Base-by-base conservation (phyloP, 169 alveolate species). In the Neospora caninum region DNA sequence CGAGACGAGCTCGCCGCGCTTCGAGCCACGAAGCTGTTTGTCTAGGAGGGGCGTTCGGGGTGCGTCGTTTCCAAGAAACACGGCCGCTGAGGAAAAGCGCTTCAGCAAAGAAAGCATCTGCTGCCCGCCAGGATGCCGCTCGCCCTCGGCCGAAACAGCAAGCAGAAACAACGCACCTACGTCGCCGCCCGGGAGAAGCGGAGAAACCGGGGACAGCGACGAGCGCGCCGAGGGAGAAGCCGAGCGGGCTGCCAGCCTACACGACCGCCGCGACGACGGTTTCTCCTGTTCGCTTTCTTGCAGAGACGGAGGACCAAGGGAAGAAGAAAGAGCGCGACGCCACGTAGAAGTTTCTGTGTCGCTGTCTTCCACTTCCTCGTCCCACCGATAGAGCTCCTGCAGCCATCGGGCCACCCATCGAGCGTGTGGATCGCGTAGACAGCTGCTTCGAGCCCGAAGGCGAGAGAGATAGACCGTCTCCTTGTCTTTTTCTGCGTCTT, bases 361-460 rank as follows among this genome's bases (percentile, higher is more conserved):
- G 45, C 86, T 78, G 39, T n/a, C 86, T n/a, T 78, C 86, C 39
- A 78, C 45, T n/a, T 78, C 86, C n/a, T 78, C 86, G 45, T 78
- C 86, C 86, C 86, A 78, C n/a, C 45, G 86, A n/a, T 36, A 78
- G 39, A 78, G 86, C 86, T 78, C 86, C 45, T 78, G 86, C n/a
- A n/a, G 45, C 86, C 86, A 78, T 10, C 45, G 86, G 2, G 86
- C 86, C 20, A 78, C 39, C 86, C 86, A 78, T 0, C 86, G 86
- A 4, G 86, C 39, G 39, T 78, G 86, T 2, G 86, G 86, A 10
- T 2, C 45, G 27, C 45, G 86, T 2, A 78, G 27, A 43, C 86
- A 38, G 45, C 49, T 78, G 45, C 86, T 78, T 13, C 45, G 22
- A 10, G 86, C 42, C 31, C 86, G 86, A n/a, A 78, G 86, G 29